These are phyloP conservation scores for Linderniella brevidens DNA, from an alignment of 257 asterid genomes.

Conservation along the genomic window DNA sequence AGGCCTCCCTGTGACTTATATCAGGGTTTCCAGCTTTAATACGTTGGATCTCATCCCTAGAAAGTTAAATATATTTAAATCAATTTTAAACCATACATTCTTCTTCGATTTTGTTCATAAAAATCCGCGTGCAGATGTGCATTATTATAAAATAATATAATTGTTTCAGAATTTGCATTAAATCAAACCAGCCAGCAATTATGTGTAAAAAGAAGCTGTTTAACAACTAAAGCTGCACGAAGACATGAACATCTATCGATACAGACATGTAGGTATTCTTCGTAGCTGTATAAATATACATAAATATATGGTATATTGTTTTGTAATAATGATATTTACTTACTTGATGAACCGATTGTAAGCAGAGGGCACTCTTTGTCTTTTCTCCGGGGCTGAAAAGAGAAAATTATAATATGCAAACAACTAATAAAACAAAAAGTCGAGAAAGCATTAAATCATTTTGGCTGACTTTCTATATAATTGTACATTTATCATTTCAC, in stretches of 20 bases:
- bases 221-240: constrained; percentile 29
- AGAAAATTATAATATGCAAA: constrained; percentile 25
- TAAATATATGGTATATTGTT: too few relatives aligned
- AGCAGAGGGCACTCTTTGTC: constrained; percentile 99
- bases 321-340: constrained; percentile 9
- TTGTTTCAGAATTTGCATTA: neutral
- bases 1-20: constrained; percentile 98
- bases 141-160: too few relatives aligned
- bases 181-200: too few relatives aligned
- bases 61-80: constrained; percentile 1
- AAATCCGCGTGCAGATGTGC: neutral
- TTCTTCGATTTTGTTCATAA: constrained; percentile 1
- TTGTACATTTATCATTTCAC: neutral
- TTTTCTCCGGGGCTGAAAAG: constrained; percentile 81
- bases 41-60: constrained; percentile 99
- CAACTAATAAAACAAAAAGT: constrained; percentile 23
- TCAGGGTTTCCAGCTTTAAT: constrained; percentile 99
- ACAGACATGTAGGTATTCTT: too few relatives aligned
- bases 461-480: constrained; percentile 33
- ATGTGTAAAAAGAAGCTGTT: constrained; percentile 2
- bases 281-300: neutral
- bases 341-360: constrained; percentile 97
- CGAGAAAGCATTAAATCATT: constrained; percentile 14
- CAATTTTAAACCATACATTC: neutral
- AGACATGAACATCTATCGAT: too few relatives aligned